phyloP scores from a whole-genome alignment of 495 filamentous ascomycete genomes.

The Penicillium antarcticum region DNA sequence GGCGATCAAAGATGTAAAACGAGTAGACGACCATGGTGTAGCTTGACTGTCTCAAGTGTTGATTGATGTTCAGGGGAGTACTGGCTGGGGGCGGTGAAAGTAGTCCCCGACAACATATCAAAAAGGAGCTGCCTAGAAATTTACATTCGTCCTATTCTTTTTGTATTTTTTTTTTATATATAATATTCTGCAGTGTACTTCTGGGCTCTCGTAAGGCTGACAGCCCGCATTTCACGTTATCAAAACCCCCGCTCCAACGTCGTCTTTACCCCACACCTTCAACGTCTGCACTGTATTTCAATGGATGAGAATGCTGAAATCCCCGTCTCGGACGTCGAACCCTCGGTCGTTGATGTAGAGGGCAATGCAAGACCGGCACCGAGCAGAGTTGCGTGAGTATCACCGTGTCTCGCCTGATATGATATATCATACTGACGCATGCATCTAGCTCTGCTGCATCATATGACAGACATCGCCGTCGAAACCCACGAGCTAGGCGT shows the following conservation, averaged over 20 bases:
- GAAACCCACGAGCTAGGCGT: constrained; percentile 66
- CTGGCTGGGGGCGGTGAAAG: constrained; percentile 21
- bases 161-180: constrained; percentile 1
- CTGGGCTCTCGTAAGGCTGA: constrained; percentile 25
- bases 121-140: constrained; percentile 22
- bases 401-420: background rate
- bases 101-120: constrained; percentile 13
- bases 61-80: constrained; percentile 27
- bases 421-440: background rate
- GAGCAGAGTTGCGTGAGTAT: constrained; percentile 16
- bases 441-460: constrained; percentile 45
- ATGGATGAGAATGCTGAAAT: constrained; percentile 16
- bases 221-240: constrained; percentile 18
- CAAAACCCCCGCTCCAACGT: constrained; percentile 18
- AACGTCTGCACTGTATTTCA: constrained; percentile 2
- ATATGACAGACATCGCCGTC: constrained; percentile 71
- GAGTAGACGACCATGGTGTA: constrained; percentile 84
- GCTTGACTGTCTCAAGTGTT: constrained; percentile 5
- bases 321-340: constrained; percentile 12
- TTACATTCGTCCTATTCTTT: constrained; percentile 33
- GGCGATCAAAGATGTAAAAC: constrained; percentile 98
- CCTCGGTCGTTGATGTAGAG: constrained; percentile 2
- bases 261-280: constrained; percentile 24
- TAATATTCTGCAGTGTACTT: constrained; percentile 3
- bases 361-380: constrained; percentile 5